These are phyloP conservation scores for Hypericum androsaemum DNA, from an alignment of 345 rosid genomes.

Conservation along the genomic window DNA sequence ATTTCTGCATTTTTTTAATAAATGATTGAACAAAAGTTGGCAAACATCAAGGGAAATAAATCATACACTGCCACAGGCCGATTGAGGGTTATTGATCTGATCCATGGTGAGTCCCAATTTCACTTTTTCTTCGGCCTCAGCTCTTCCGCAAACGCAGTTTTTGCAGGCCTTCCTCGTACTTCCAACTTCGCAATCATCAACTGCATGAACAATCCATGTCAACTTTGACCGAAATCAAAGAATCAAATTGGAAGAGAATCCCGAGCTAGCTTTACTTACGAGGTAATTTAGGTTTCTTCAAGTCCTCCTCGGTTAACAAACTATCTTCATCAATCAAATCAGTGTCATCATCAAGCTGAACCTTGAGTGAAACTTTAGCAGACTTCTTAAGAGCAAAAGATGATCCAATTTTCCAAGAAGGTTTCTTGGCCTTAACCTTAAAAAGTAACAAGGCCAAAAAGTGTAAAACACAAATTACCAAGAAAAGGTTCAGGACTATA, in stretches of 20 bases:
- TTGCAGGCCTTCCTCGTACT: slow-evolving; percentile 92
- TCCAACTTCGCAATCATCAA: slow-evolving; percentile 70
- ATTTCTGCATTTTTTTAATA: neutral
- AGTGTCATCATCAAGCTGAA: slow-evolving; percentile 52
- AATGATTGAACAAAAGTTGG: neutral
- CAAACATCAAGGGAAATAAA: slow-evolving; percentile 2
- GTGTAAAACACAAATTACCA: neutral
- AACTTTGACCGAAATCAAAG: neutral
- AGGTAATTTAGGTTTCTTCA: slow-evolving; percentile 69
- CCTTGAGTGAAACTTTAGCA: slow-evolving; percentile 34
- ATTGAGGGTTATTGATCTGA: slow-evolving; percentile 78
- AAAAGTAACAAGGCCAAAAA: neutral
- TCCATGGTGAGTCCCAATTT: slow-evolving; percentile 62
- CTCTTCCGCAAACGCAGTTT: slow-evolving; percentile 95
- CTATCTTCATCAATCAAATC: slow-evolving; percentile 96
- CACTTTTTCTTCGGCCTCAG: slow-evolving; percentile 83
- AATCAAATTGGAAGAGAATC: neutral
- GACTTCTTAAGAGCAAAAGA: slow-evolving; percentile 71
- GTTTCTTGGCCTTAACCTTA: slow-evolving; percentile 66
- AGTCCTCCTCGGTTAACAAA: slow-evolving; percentile 76
- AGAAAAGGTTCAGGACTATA: neutral
- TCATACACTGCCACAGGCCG: slow-evolving; percentile 88
- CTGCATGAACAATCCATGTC: slow-evolving; percentile 24
- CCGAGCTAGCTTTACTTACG: slow-evolving; percentile 29
- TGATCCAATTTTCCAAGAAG: slow-evolving; percentile 79